Evolutionary conservation across 2,329 filamentous ascomycete genomes (phyloP), one percentile per base, ranked within the genome.

Genomic region (Phyllosticta paracitricarpa): DNA sequence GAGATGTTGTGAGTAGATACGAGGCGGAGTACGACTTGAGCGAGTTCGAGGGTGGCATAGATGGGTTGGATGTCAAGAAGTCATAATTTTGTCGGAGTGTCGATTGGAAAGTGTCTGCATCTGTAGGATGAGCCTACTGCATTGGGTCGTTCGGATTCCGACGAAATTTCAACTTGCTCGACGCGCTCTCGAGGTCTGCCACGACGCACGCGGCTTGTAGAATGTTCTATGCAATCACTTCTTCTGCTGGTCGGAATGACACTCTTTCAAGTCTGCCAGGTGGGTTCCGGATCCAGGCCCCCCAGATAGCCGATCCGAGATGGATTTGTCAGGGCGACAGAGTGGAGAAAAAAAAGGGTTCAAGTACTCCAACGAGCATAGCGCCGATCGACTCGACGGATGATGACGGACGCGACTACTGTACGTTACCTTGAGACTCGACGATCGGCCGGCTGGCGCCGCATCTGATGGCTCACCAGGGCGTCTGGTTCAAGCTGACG

Each of bases 1-100:
- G 79, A 70, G 81, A 84, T n/a, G 82, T 96, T 58, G 71, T 99
- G 57, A 85, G 93, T 67, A 86, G 82, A 67, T 99, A 97, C 76
- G 92, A 93, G 0, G 85, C 89, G 40, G 94, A 99, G 78, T 99
- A 99, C 74, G 91, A 97, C 73, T 71, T 94, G 56, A 81, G 79
- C 17, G 84, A 86, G 66, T 91, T 84, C 74, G 89, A 96, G 65
- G 89, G 84, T 3, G 91, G 91, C 0, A 79, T 85, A 62, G 81
- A 84, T 53, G 86, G 84, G 17, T 69, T 92, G 71, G 79, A 77
- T 68, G 58, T 60, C 17, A 56, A 60, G 54, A 61, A 57, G 25
- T 10, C 22, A 28, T 54, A 28, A 14, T 3, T 53, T 9, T 25
- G 8, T 14, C 9, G 22, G 6, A 1, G 52, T 12, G 22, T 25